Base-by-base conservation (phyloP, 106 monocot genomes). In the Dendrobium chrysotoxum region DNA sequence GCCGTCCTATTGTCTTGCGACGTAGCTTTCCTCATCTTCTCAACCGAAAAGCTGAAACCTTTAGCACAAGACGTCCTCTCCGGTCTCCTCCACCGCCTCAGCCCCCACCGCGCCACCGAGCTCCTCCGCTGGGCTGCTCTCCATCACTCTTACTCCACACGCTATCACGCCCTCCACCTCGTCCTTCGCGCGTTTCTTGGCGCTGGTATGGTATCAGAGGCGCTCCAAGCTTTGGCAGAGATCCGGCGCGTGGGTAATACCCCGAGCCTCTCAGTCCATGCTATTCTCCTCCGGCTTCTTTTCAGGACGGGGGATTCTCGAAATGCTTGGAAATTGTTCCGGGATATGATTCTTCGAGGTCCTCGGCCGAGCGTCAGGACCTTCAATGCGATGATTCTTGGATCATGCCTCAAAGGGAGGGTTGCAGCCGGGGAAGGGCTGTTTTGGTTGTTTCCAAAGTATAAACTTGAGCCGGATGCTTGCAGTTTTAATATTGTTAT, bases 401-500 rank as follows among this genome's bases (percentile, higher is more conserved):
- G 91, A 40, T 85, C 84, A 28, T 98, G 94, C 79, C 78, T 77
- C 54, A 82, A 82, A 79, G 94, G 97, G 5, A 16, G 57, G 50
- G 72, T 87, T 44, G 26, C 53, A 7, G 61, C 83, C 15, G 95
- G 79, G 11, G 81, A 85, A 68, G 89, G 76, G 2, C 78, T 99
- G 4, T 79, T 99, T 45, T 47, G 72, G 39, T 84, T 95, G 21
- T 92, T 99, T 91, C 72, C n/a, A 9, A 90, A 79, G 71, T 95
- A 91, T 40, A 53, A 39, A 2, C 79, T 85, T n/a, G 76, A 78
- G 35, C 92, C 93, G 0, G 87, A 91, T 54, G 77, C 80, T 18
- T 91, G 90, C 58, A 91, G 91, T 72, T 99, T 85, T 79, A 95
- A 99, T 79, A 99, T 86, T 30, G 68, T 99, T 75, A 93, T 95